Conservation (phyloP, 495 filamentous ascomycete genomes). For the Trichocladium antarcticum region DNA sequence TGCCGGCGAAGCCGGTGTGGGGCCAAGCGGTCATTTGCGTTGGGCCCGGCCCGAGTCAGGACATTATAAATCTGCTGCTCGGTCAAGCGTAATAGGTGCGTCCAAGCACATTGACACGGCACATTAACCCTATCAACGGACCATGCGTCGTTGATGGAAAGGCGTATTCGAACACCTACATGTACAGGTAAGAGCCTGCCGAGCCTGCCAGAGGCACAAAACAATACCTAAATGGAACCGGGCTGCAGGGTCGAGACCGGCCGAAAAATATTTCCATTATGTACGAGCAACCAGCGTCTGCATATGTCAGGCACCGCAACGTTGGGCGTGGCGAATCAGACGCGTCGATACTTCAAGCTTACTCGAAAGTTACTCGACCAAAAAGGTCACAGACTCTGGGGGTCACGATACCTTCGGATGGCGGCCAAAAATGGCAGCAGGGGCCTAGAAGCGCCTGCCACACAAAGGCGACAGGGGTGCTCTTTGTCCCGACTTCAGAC, state of each 20-base stretch:
- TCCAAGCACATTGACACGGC: too few relatives aligned
- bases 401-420: constrained; percentile 17
- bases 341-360: not conserved
- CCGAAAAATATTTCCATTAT: not conserved
- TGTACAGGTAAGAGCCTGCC: too few relatives aligned
- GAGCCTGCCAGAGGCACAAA: not conserved
- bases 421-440: constrained; percentile 15
- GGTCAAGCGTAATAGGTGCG: too few relatives aligned
- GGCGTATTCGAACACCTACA: too few relatives aligned
- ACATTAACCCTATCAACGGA: too few relatives aligned
- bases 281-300: not conserved
- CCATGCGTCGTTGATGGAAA: too few relatives aligned
- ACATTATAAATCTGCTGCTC: too few relatives aligned
- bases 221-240: too few relatives aligned
- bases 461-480: not conserved
- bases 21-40: too few relatives aligned
- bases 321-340: constrained; percentile 14
- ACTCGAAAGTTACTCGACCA: constrained; percentile 23
- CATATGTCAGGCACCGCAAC: not conserved
- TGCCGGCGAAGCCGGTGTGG: too few relatives aligned
- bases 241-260: not conserved
- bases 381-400: not conserved
- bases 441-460: not conserved
- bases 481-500: not conserved
- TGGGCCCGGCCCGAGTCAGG: too few relatives aligned